Evolutionary conservation across 2,329 filamentous ascomycete genomes (phyloP).

Genomic region (Ceratocystis destructans): DNA sequence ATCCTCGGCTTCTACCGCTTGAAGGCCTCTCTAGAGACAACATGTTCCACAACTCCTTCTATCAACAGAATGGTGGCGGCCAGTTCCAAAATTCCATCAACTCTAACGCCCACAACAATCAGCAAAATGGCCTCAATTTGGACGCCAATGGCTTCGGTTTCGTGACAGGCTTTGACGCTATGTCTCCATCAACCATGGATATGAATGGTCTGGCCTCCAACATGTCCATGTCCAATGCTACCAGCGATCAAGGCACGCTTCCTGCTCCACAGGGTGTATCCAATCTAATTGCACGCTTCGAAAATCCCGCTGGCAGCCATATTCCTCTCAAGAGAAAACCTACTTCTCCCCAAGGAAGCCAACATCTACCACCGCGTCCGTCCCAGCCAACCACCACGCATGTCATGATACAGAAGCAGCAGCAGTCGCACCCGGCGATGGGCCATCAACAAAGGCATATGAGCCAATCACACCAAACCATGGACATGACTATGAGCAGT

Average conservation of each 20-base stretch:
- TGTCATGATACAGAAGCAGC: slow-evolving; percentile 13
- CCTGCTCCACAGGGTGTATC: slow-evolving; percentile 11
- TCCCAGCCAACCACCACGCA: slow-evolving; percentile 7
- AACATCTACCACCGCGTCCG: slow-evolving; percentile 9
- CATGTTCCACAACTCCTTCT: slow-evolving; percentile 10
- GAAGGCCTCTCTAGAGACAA: slow-evolving; percentile 6
- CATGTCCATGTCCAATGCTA: not conserved
- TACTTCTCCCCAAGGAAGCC: slow-evolving; percentile 10
- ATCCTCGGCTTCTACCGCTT: slow-evolving; percentile 7
- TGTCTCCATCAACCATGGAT: slow-evolving; percentile 1
- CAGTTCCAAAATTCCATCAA: slow-evolving; percentile 2
- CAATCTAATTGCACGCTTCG: slow-evolving; percentile 19
- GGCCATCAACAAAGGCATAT: slow-evolving; percentile 18
- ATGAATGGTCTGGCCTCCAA: slow-evolving; percentile 9
- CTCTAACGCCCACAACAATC: not conserved
- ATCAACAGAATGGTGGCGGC: not conserved
- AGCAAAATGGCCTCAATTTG: not conserved
- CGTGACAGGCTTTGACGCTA: not conserved
- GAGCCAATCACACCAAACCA: slow-evolving; percentile 1
- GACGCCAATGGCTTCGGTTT: slow-evolving; percentile 4
- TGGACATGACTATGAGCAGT: not conserved
- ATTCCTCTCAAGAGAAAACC: slow-evolving; percentile 12
- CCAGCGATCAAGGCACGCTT: not conserved
- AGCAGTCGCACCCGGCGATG: slow-evolving; percentile 14
- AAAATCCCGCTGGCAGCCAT: slow-evolving; percentile 10